These are phyloP conservation scores for Myxozyma sirexii DNA, from an alignment of 805 yeast species.

Conservation along the genomic window DNA sequence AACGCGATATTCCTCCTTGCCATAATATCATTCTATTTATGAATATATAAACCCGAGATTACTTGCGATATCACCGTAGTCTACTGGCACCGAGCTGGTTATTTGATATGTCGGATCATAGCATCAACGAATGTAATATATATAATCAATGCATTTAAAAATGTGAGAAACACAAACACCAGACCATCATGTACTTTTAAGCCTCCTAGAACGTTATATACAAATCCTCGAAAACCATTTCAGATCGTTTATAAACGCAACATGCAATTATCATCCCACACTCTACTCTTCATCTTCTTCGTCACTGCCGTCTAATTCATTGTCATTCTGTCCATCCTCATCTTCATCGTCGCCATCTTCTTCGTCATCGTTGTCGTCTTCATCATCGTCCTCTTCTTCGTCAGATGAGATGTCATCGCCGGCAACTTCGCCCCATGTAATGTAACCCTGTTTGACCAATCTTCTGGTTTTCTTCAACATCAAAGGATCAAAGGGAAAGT, in stretches of 20 bases:
- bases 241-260: too few relatives aligned
- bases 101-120: too few relatives aligned
- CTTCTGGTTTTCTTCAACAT: conserved; percentile 64
- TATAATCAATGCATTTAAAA: background rate
- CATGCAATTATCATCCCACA: background rate
- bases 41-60: too few relatives aligned
- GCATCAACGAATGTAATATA: background rate
- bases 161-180: background rate
- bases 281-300: background rate
- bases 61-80: too few relatives aligned
- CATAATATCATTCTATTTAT: too few relatives aligned
- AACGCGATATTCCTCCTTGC: too few relatives aligned
- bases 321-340: conserved; percentile 35
- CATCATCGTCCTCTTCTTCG: conserved; percentile 52
- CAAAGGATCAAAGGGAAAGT: conserved; percentile 94
- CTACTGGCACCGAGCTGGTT: too few relatives aligned
- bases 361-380: conserved; percentile 39
- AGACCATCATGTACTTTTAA: background rate
- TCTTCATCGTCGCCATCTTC: conserved; percentile 40
- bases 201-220: background rate
- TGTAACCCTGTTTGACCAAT: conserved; percentile 58
- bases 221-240: too few relatives aligned
- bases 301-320: background rate
- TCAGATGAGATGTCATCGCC: conserved; percentile 54
- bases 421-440: conserved; percentile 83